Conservation (phyloP, 805 yeast genomes). For the Babjeviella inositovora region DNA sequence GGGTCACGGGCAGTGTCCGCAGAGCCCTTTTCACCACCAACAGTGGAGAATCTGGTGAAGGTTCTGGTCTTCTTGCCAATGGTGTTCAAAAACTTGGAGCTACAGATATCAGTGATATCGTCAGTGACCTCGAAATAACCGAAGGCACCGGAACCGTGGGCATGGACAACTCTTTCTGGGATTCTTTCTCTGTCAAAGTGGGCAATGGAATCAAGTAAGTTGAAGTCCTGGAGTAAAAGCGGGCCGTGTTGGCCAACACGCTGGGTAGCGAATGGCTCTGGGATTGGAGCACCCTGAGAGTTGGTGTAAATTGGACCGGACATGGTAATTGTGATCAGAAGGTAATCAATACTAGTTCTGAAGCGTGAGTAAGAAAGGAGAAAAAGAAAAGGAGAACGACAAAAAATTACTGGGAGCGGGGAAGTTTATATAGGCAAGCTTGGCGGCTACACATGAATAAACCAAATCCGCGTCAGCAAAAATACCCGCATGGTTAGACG, state of each 20-base stretch:
- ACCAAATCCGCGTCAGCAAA: too few species aligned
- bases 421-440: too few species aligned
- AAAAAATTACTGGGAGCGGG: too few species aligned
- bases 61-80: constrained; percentile 72
- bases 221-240: constrained; percentile 65
- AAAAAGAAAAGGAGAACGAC: too few species aligned
- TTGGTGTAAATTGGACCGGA: constrained; percentile 45
- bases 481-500: too few species aligned
- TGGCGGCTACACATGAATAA: too few species aligned
- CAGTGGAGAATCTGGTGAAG: constrained; percentile 69
- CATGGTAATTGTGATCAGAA: too few species aligned
- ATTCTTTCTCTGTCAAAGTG: constrained; percentile 84
- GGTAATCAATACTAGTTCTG: too few species aligned
- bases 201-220: constrained; percentile 65
- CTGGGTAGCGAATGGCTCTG: constrained; percentile 64
- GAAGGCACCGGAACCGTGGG: constrained; percentile 86
- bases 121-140: constrained; percentile 82
- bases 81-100: constrained; percentile 52
- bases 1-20: constrained; percentile 82
- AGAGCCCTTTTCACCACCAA: constrained; percentile 74
- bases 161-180: constrained; percentile 89
- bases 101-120: constrained; percentile 59
- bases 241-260: constrained; percentile 70
- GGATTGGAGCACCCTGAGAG: constrained; percentile 63
- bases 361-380: too few species aligned